phyloP scores from a whole-genome alignment of 78 protist genomes.

The Guillardia theta region DNA sequence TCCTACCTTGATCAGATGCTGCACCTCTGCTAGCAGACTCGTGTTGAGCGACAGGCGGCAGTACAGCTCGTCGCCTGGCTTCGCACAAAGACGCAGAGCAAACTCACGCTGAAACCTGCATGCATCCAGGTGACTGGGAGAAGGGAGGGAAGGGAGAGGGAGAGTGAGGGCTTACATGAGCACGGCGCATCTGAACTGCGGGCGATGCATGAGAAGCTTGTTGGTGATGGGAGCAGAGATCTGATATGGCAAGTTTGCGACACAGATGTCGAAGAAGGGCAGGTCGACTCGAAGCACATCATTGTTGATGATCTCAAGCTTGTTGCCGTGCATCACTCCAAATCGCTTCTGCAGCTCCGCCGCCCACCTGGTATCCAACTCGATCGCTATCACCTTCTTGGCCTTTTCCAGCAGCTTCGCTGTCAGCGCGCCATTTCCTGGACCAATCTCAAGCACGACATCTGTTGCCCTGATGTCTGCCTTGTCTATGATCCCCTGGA shows the following conservation, averaged over 20 bases:
- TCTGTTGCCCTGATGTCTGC: slow-evolving; percentile 90
- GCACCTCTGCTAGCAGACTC: slow-evolving; percentile 78
- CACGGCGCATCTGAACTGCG: slow-evolving; percentile 69
- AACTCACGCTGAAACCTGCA: slow-evolving; percentile 94
- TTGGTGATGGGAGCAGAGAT: slow-evolving; percentile 98
- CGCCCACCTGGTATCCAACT: slow-evolving; percentile 98
- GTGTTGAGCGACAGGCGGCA: slow-evolving; percentile 97
- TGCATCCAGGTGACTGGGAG: background rate
- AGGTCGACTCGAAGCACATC: slow-evolving; percentile 87
- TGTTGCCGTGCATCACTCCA: background rate
- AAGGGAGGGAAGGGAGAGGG: background rate
- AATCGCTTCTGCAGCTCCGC: slow-evolving; percentile 97
- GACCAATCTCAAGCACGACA: slow-evolving; percentile 96
- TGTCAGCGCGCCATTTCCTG: slow-evolving; percentile 98
- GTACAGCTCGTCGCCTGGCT: slow-evolving; percentile 93
- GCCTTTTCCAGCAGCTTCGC: slow-evolving; percentile 82
- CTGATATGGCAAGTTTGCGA: slow-evolving; percentile 96
- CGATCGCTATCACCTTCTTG: slow-evolving; percentile 88
- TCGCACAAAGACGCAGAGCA: slow-evolving; percentile 92
- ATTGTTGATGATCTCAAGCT: slow-evolving; percentile 83
- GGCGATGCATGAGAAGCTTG: slow-evolving; percentile 92
- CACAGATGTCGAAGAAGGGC: slow-evolving; percentile 96
- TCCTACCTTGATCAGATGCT: slow-evolving; percentile 88
- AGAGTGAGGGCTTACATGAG: background rate
- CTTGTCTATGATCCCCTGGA: slow-evolving; percentile 90